phyloP scores from a whole-genome alignment of 1,284 basidiomycete species.

The Exobasidium rhododendri region DNA sequence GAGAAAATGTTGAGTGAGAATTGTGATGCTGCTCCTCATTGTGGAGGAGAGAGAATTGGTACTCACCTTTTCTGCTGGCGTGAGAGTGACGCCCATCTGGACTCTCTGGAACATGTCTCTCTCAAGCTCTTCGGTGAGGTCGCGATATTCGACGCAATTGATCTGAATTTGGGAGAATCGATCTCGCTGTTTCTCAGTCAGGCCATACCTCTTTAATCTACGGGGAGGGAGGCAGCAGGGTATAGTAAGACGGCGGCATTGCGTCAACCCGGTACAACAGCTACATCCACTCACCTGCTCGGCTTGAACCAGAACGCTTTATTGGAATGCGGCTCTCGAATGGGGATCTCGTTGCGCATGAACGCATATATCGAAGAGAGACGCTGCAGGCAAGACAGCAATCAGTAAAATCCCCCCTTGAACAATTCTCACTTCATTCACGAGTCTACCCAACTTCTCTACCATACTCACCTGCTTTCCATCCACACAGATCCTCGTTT shows the following conservation, averaged over 20 bases:
- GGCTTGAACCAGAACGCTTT: constrained; percentile 31
- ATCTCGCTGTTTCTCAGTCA: not conserved
- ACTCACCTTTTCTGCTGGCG: constrained; percentile 37
- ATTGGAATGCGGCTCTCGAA: constrained; percentile 21
- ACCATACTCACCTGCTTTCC: constrained; percentile 24
- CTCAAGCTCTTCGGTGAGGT: constrained; percentile 28
- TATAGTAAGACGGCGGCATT: too few species aligned
- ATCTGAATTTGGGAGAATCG: constrained; percentile 23
- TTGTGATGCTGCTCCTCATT: too few species aligned
- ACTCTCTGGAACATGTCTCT: constrained; percentile 41
- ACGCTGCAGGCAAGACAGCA: constrained; percentile 17
- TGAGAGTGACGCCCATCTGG: constrained; percentile 39
- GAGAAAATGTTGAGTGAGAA: not conserved
- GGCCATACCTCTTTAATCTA: not conserved
- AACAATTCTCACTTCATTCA: not conserved
- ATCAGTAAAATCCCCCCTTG: not conserved
- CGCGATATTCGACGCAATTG: constrained; percentile 28
- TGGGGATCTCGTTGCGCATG: constrained; percentile 26
- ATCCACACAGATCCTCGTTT: constrained; percentile 34
- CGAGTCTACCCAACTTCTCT: too few species aligned
- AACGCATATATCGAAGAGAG: constrained; percentile 34
- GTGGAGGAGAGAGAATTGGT: too few species aligned
- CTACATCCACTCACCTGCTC: constrained; percentile 10
- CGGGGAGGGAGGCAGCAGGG: too few species aligned
- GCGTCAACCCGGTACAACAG: too few species aligned